phyloP scores from a whole-genome alignment of 306 rosid genomes.

The Sesbania bispinosa region DNA sequence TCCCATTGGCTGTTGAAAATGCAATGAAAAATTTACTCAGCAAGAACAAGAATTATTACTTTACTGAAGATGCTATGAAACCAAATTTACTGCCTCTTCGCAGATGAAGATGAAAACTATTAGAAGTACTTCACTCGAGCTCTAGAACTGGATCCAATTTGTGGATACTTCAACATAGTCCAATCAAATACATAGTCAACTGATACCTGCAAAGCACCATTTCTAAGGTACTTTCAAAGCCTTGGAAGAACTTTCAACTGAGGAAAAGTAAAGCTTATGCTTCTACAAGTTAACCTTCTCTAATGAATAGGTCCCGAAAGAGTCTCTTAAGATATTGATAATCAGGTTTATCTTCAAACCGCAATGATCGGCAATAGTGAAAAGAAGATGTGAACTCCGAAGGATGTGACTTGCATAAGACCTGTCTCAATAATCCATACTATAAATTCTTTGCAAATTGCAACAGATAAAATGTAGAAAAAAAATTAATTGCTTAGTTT shows the following conservation, averaged over 20 bases:
- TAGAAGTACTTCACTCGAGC: constrained; percentile 59
- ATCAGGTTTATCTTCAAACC: constrained; percentile 98
- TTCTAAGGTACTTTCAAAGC: constrained; percentile 13
- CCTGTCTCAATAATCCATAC: constrained; percentile 44
- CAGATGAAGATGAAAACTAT: constrained; percentile 18
- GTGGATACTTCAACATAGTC: constrained; percentile 94
- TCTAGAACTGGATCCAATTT: constrained; percentile 89
- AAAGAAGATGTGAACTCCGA: constrained; percentile 88
- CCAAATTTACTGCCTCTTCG: background rate
- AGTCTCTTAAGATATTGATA: constrained; percentile 94
- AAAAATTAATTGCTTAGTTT: background rate
- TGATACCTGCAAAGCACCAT: constrained; percentile 61
- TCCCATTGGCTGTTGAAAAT: constrained; percentile 63
- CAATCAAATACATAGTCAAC: constrained; percentile 97
- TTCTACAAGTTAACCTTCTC: constrained; percentile 68
- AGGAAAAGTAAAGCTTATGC: constrained; percentile 10
- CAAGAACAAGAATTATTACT: too few species aligned
- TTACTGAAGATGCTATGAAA: constrained; percentile 5
- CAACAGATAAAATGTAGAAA: background rate
- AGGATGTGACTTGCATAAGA: constrained; percentile 82
- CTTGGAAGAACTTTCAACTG: constrained; percentile 11
- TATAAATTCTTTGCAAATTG: constrained; percentile 15
- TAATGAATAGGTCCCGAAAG: constrained; percentile 86
- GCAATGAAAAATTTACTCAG: background rate
- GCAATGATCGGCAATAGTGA: constrained; percentile 86